Percentiles rank a stretch among this genome's conserved stretches.
Conservation (phyloP, 352 stramenopile species). For the Peronosclerospora sorghi region DNA sequence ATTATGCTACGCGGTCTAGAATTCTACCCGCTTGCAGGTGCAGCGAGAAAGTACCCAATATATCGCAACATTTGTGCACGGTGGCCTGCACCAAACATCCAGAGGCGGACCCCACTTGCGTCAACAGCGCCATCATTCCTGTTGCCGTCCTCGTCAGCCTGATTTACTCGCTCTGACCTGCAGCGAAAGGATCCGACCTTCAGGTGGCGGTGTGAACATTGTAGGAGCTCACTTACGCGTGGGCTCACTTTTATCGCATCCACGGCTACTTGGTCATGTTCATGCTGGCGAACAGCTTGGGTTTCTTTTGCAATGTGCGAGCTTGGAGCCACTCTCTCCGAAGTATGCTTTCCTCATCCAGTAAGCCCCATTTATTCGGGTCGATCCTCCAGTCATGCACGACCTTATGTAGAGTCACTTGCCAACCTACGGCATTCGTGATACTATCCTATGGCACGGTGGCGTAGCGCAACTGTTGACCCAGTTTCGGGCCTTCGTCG, state of each 20-base stretch:
- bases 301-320: slow-evolving; percentile 33
- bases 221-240: slow-evolving; percentile 28
- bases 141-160: no score
- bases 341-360: slow-evolving; percentile 31
- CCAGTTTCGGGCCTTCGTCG: slow-evolving; percentile 36
- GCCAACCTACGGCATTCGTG: slow-evolving; percentile 21
- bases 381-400: slow-evolving; percentile 16
- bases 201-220: slow-evolving; percentile 1
- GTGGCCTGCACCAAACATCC: slow-evolving; percentile 1
- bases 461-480: slow-evolving; percentile 1
- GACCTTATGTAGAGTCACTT: slow-evolving; percentile 27
- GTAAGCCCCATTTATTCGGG: neutral
- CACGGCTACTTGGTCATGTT: slow-evolving; percentile 33
- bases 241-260: slow-evolving; percentile 34
- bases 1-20: slow-evolving; percentile 38
- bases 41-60: slow-evolving; percentile 16
- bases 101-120: no score
- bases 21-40: slow-evolving; percentile 33
- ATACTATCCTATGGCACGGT: slow-evolving; percentile 9
- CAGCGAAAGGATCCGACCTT: slow-evolving; percentile 25
- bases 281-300: slow-evolving; percentile 39
- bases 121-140: no score
- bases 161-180: slow-evolving; percentile 13
- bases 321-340: slow-evolving; percentile 26
- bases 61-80: slow-evolving; percentile 13